Evolutionary conservation across 2,329 filamentous ascomycete species (phyloP).

Genomic region (Colletotrichum salicis): DNA sequence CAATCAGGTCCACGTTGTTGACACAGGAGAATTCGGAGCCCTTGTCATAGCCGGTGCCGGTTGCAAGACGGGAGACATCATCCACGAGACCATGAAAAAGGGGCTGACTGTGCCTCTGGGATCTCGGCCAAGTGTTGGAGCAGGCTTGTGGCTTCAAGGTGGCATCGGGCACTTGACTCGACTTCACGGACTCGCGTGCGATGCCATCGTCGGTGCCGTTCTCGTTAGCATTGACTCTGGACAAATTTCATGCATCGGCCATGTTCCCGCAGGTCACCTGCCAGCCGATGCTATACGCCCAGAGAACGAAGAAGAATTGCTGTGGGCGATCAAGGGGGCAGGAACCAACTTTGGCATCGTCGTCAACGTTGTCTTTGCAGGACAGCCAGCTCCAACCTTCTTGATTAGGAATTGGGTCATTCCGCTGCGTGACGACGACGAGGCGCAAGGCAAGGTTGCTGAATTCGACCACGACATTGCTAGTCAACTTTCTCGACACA

Average conservation of each 20-base stretch:
- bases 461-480: constrained; percentile 53
- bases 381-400: constrained; percentile 55
- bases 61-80: constrained; percentile 65
- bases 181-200: constrained; percentile 66
- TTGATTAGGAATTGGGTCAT: constrained; percentile 52
- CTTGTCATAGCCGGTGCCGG: constrained; percentile 65
- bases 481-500: constrained; percentile 50
- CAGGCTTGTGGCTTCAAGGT: constrained; percentile 72
- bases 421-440: constrained; percentile 42
- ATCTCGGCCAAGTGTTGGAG: constrained; percentile 70
- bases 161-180: constrained; percentile 71
- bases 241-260: constrained; percentile 60
- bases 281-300: constrained; percentile 54
- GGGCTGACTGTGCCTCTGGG: constrained; percentile 69
- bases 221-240: constrained; percentile 62
- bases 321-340: constrained; percentile 69
- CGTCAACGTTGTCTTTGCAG: constrained; percentile 61
- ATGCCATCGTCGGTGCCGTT: constrained; percentile 69
- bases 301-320: constrained; percentile 59
- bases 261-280: constrained; percentile 57
- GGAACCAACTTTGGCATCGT: constrained; percentile 70
- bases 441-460: constrained; percentile 49
- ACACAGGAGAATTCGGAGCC: constrained; percentile 35
- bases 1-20: constrained; percentile 57
- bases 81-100: constrained; percentile 55